phyloP scores from a whole-genome alignment of 208 protist species.

The Acanthamoeba royreba region DNA sequence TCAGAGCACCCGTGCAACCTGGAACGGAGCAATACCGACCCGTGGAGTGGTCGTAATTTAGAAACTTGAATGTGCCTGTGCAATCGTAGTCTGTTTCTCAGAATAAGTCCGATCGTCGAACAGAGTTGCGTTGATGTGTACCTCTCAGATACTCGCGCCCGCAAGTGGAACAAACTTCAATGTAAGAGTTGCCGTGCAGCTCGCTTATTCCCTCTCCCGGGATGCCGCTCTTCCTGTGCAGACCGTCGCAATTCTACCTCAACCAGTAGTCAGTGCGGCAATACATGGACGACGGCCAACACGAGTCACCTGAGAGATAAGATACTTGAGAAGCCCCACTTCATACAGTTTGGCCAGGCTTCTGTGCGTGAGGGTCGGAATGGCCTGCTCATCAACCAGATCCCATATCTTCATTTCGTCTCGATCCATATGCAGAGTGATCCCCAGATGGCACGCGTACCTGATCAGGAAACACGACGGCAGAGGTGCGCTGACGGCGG shows the following conservation, averaged over 20 bases:
- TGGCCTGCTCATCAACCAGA: neutral
- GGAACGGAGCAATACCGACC: neutral
- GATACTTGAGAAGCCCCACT: slow-evolving; percentile 12
- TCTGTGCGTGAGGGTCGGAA: slow-evolving; percentile 60
- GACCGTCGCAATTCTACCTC: slow-evolving; percentile 69
- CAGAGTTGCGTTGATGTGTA: neutral
- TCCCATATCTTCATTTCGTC: too few relatives aligned
- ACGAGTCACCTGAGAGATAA: neutral
- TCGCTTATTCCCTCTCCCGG: neutral
- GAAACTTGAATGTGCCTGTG: neutral
- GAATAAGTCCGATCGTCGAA: neutral
- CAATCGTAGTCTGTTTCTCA: neutral
- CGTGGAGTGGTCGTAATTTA: neutral
- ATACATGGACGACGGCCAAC: too few relatives aligned
- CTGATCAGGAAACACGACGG: neutral
- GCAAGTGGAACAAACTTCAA: slow-evolving; percentile 26
- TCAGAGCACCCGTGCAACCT: neutral
- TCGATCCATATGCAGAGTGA: too few relatives aligned
- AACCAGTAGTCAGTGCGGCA: neutral
- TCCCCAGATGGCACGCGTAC: neutral
- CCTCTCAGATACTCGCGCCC: neutral
- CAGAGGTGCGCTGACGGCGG: neutral
- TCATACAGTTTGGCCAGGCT: slow-evolving; percentile 11
- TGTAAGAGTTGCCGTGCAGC: slow-evolving; percentile 48
- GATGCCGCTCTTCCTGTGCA: slow-evolving; percentile 69